Evolutionary conservation across 2,329 filamentous ascomycete genomes (phyloP), one percentile per base, ranked within the genome.

Genomic region (Pyrenophora seminiperda): DNA sequence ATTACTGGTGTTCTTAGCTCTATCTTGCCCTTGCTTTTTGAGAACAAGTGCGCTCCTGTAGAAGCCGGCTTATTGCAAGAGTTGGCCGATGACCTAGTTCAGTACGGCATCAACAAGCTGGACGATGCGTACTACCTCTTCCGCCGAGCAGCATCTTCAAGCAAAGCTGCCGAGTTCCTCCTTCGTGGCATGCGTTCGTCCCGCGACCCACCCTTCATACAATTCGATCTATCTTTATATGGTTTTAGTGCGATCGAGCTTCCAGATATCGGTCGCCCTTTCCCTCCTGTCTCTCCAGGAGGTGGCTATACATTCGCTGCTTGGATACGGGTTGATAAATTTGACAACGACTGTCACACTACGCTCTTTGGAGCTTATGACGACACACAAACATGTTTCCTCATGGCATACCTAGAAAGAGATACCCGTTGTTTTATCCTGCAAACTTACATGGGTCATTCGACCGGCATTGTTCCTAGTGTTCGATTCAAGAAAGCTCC

Each of bases 321-420:
- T 0, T 99, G 94, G 94, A 83, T 96, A 41, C 85, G 89, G 15
- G 84, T 99, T 52, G 92, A 97, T 70, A 80, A 85, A 32, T 97
- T 94, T 71, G 95, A 99, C 70, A 77, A 83, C 4, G 83, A 84
- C 37, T 86, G 89, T 13, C 94, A 99, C 71, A 99, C 94, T 0
- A 99, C 94, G 0, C 82, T 99, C 11, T 99, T 99, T 71, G 94
- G 94, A 19, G 90, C 94, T 7, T 97, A 95, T 72, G 94, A 99
- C 74, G 81, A 87, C 3, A 91, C 85, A 4, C 93, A 97, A 72
- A 91, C 90, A 4, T 99, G 94, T 73, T 99, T 99, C 66, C 77
- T 99, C 29, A 84, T 99, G 61, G 87, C 91, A 53, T 99, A 99
- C 67, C 80, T 99, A 31, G 95, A 99, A 71, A 91, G 88, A 67